Percentiles rank a stretch among this genome's conserved stretches.
These are phyloP conservation scores for Bruguiera gymnorhiza DNA, from an alignment of 345 rosid genomes.

Conservation along the genomic window DNA sequence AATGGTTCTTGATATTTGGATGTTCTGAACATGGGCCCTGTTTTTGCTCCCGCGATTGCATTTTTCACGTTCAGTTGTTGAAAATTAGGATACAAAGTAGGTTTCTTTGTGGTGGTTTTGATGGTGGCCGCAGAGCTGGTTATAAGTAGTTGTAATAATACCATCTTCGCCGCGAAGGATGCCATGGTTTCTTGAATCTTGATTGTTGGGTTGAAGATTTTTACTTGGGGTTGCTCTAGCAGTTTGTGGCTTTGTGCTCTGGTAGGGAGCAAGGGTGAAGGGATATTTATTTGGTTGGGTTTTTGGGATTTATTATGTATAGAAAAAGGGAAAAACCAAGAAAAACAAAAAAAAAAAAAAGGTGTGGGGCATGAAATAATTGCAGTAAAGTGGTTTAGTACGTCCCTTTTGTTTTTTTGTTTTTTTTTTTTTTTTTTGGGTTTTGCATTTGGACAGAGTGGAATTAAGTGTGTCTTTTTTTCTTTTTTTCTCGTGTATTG, in stretches of 20 bases:
- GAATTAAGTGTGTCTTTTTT: too few species aligned
- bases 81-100: conserved; percentile 41
- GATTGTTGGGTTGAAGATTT: background rate
- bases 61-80: conserved; percentile 43
- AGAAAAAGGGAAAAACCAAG: conserved; percentile 9
- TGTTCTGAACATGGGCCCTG: conserved; percentile 21
- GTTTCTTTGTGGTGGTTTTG: background rate
- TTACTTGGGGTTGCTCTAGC: background rate
- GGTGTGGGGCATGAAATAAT: conserved; percentile 13
- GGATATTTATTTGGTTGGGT: conserved; percentile 28
- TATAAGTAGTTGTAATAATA: conserved; percentile 15
- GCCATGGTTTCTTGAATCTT: conserved; percentile 9
- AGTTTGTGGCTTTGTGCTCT: background rate
- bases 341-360: conserved; percentile 2
- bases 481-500: too few species aligned
- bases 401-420: too few species aligned
- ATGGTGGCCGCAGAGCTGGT: conserved; percentile 1
- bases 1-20: conserved; percentile 30
- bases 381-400: conserved; percentile 13
- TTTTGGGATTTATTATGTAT: conserved; percentile 7
- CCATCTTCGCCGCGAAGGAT: conserved; percentile 3
- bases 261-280: background rate
- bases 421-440: background rate
- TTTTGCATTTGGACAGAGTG: background rate
- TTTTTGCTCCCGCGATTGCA: conserved; percentile 24